These are phyloP conservation scores for Hortaea werneckii DNA, from an alignment of 2,329 filamentous ascomycete species.

Conservation along the genomic window DNA sequence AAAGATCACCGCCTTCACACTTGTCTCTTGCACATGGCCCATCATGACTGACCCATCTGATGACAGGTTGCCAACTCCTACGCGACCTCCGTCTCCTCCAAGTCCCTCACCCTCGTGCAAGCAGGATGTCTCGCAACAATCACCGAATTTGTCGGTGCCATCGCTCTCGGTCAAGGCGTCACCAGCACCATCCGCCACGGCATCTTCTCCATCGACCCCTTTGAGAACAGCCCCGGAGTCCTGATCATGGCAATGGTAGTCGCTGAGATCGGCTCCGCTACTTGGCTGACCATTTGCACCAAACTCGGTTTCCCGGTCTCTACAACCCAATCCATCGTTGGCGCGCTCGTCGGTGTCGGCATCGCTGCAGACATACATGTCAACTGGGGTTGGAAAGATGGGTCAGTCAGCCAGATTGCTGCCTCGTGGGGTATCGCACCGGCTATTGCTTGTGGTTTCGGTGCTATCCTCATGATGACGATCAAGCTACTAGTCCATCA, in stretches of 20 bases:
- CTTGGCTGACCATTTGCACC: slow-evolving; percentile 47
- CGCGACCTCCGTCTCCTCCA: slow-evolving; percentile 40
- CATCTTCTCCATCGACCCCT: slow-evolving; percentile 41
- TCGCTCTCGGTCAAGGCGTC: slow-evolving; percentile 42
- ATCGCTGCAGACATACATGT: slow-evolving; percentile 18
- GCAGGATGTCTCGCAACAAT: slow-evolving; percentile 36
- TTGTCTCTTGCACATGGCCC: no score
- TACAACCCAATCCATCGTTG: slow-evolving; percentile 47
- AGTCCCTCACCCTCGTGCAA: slow-evolving; percentile 41
- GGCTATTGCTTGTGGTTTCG: slow-evolving; percentile 36
- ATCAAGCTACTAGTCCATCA: slow-evolving; percentile 40
- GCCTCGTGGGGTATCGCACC: slow-evolving; percentile 29
- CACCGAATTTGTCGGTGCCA: slow-evolving; percentile 43
- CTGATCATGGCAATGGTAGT: slow-evolving; percentile 39
- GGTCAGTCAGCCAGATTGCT: slow-evolving; percentile 26
- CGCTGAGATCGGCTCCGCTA: slow-evolving; percentile 32
- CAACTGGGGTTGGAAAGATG: slow-evolving; percentile 28
- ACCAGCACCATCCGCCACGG: slow-evolving; percentile 52
- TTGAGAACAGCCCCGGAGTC: slow-evolving; percentile 36
- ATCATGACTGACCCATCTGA: neutral
- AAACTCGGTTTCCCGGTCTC: slow-evolving; percentile 43
- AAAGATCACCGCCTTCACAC: no score
- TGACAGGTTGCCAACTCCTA: slow-evolving; percentile 40
- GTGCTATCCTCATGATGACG: slow-evolving; percentile 37
- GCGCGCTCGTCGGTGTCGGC: slow-evolving; percentile 39